Conservation (phyloP, 768 basidiomycete species). For the Tulasnella sp. region DNA sequence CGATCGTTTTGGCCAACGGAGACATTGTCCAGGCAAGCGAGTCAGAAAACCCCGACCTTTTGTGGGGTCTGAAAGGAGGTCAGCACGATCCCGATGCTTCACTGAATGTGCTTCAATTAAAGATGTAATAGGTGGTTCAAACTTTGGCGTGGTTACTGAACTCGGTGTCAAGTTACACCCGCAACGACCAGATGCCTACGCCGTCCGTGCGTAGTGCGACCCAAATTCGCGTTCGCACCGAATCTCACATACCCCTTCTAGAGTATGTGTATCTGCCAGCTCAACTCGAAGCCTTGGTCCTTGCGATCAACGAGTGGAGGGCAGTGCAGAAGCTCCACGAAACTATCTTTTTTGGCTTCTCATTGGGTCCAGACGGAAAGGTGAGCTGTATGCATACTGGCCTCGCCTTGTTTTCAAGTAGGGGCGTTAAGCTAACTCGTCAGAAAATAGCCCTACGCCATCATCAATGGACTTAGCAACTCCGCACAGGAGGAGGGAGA, state of each 20-base stretch:
- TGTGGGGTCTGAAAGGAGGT: constrained; percentile 17
- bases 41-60: constrained; percentile 12
- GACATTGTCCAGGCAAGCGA: constrained; percentile 12
- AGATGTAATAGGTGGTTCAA: constrained; percentile 6
- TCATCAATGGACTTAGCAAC: neutral
- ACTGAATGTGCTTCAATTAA: neutral
- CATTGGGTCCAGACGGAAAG: neutral
- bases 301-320: neutral
- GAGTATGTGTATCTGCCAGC: neutral
- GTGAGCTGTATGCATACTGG: neutral
- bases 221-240: neutral
- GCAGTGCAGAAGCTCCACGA: neutral
- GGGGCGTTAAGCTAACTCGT: neutral
- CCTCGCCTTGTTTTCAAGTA: neutral
- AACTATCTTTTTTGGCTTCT: neutral
- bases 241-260: neutral
- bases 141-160: constrained; percentile 15
- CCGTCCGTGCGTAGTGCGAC: neutral
- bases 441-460: neutral
- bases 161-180: constrained; percentile 7
- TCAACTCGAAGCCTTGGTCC: neutral
- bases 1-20: constrained; percentile 15
- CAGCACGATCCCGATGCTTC: neutral
- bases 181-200: constrained; percentile 2
- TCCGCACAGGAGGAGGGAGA: neutral